Percentiles rank a stretch among this genome's conserved stretches.
Evolutionary conservation across 768 basidiomycete genomes (phyloP).

Genomic region (Collybia sordida): DNA sequence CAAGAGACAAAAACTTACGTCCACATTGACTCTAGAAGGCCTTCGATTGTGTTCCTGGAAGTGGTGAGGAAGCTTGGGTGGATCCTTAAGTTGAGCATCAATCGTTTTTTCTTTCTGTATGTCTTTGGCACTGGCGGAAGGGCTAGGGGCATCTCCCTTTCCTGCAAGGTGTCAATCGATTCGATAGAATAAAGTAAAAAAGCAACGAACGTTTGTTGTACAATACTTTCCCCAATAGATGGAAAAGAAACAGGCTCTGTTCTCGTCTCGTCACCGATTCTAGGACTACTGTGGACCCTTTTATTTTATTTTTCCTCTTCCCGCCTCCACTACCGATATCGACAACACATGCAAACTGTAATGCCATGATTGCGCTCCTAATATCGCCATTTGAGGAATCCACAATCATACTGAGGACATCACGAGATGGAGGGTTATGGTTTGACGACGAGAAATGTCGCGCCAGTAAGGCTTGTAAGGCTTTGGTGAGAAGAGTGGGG

Average conservation of each 20-base stretch:
- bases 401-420: conserved; percentile 73
- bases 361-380: conserved; percentile 87
- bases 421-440: conserved; percentile 50
- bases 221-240: conserved; percentile 88
- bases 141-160: conserved; percentile 65
- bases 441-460: conserved; percentile 41
- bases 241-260: conserved; percentile 85
- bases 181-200: background rate
- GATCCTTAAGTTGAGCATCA: conserved; percentile 55
- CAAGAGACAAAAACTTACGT: conserved; percentile 43
- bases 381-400: conserved; percentile 89
- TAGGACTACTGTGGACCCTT: conserved; percentile 40
- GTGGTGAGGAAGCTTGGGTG: conserved; percentile 56
- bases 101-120: conserved; percentile 56
- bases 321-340: conserved; percentile 29
- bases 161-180: conserved; percentile 41
- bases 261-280: conserved; percentile 82
- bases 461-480: conserved; percentile 60
- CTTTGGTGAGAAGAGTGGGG: conserved; percentile 78
- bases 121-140: conserved; percentile 61
- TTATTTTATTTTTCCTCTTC: conserved; percentile 32
- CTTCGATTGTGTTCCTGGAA: conserved; percentile 59
- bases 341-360: conserved; percentile 78
- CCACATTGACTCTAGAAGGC: conserved; percentile 73
- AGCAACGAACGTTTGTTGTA: conserved; percentile 88